Evolutionary conservation across 2,329 filamentous ascomycete species (phyloP).

Genomic region (Aspergillus intermedius): DNA sequence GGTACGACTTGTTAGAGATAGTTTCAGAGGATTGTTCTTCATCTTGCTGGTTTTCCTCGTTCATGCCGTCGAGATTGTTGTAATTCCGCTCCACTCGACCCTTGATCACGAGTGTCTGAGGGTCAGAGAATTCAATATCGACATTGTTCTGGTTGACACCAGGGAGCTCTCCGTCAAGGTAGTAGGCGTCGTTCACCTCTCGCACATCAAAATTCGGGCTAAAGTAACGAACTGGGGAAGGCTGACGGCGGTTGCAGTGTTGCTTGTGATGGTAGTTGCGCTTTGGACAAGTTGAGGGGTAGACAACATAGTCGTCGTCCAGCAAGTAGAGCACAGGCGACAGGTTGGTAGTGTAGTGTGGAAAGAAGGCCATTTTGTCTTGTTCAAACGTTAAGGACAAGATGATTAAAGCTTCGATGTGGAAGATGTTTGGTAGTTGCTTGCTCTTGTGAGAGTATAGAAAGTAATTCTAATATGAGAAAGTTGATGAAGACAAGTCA

Average conservation of each 20-base stretch:
- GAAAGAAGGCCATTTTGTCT: slow-evolving; percentile 34
- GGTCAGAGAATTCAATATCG: slow-evolving; percentile 42
- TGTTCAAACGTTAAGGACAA: slow-evolving; percentile 7
- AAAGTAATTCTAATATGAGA: background rate
- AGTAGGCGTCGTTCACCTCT: slow-evolving; percentile 35
- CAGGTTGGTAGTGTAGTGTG: slow-evolving; percentile 31
- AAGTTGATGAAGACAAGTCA: background rate
- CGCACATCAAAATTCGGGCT: slow-evolving; percentile 40
- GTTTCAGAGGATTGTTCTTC: slow-evolving; percentile 14
- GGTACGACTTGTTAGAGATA: slow-evolving; percentile 24
- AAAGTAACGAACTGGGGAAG: slow-evolving; percentile 24
- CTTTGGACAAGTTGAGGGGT: slow-evolving; percentile 20
- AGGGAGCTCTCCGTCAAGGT: slow-evolving; percentile 41
- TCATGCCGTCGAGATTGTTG: slow-evolving; percentile 10
- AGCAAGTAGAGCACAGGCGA: slow-evolving; percentile 38
- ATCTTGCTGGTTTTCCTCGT: slow-evolving; percentile 5
- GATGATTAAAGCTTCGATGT: background rate
- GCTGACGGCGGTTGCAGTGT: background rate
- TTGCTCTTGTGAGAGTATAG: background rate
- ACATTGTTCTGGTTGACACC: slow-evolving; percentile 39
- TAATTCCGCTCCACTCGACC: slow-evolving; percentile 34
- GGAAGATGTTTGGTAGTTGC: background rate
- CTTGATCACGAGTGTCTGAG: slow-evolving; percentile 39
- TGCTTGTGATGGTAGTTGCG: slow-evolving; percentile 4
- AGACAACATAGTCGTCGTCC: slow-evolving; percentile 33